Percentiles rank a stretch among this genome's conserved stretches.
Conservation (phyloP, 305 asterid species). For the Fraxinus sp. region DNA sequence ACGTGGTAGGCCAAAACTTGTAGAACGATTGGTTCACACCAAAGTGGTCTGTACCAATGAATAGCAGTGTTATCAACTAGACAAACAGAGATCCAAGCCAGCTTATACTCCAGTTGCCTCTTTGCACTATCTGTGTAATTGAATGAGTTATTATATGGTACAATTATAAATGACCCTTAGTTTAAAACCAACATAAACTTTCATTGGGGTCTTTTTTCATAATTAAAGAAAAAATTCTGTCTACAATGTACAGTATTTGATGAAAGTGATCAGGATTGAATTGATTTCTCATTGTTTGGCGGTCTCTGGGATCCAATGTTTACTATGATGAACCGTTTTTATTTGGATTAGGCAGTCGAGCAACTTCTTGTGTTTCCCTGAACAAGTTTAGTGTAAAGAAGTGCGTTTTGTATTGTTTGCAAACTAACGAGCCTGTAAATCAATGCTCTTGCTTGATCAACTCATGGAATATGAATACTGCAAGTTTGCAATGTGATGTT, state of each 20-base stretch:
- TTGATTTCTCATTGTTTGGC: not conserved
- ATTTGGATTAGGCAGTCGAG: not conserved
- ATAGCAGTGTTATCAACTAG: not conserved
- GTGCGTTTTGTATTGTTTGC: not conserved
- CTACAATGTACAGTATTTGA: not conserved
- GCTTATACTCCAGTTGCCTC: not conserved
- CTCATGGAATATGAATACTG: not conserved
- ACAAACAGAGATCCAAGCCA: not conserved
- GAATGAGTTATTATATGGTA: not conserved
- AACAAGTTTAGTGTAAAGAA: not conserved
- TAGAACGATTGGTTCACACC: not conserved
- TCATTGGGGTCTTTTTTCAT: not conserved
- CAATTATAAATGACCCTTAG: not conserved
- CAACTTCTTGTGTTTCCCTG: not conserved
- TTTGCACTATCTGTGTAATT: not conserved
- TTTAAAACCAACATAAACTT: not conserved
- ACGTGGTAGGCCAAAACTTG: not conserved
- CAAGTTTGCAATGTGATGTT: not conserved
- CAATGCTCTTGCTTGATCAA: not conserved
- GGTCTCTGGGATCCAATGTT: not conserved
- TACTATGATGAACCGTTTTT: not conserved
- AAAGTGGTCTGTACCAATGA: not conserved
- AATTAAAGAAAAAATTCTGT: not conserved
- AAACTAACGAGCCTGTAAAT: not conserved
- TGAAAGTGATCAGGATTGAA: not conserved